Conservation (phyloP, 2,329 filamentous ascomycete species). For the Sporothrix inflata region DNA sequence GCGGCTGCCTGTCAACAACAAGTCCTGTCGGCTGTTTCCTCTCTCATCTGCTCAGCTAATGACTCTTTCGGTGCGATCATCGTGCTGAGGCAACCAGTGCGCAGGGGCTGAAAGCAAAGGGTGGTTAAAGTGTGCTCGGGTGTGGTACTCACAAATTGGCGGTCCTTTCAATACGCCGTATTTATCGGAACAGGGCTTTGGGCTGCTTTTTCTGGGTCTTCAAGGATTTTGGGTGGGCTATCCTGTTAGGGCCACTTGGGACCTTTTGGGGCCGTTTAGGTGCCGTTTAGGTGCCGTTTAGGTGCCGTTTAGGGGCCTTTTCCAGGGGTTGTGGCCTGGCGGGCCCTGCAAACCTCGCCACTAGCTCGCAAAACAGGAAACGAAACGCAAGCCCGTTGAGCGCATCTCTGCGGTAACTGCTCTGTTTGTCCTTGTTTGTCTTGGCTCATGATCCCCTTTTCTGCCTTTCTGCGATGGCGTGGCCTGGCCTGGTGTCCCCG, state of each 20-base stretch:
- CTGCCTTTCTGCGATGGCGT: background rate
- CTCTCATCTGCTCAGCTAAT: background rate
- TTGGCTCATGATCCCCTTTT: background rate
- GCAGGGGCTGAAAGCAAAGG: background rate
- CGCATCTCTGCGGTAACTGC: slow-evolving; percentile 25
- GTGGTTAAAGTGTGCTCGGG: background rate
- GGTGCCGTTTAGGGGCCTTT: slow-evolving; percentile 4
- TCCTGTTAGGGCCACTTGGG: background rate
- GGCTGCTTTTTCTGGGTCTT: slow-evolving; percentile 6
- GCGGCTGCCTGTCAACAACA: background rate
- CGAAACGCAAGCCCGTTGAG: slow-evolving; percentile 5
- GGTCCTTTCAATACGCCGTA: slow-evolving; percentile 16
- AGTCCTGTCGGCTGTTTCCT: slow-evolving; percentile 4
- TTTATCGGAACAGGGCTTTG: background rate
- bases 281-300: background rate
- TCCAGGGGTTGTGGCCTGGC: background rate
- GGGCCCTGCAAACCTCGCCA: slow-evolving; percentile 17
- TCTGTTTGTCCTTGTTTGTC: slow-evolving; percentile 2
- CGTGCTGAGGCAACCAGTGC: slow-evolving; percentile 7
- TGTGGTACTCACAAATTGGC: background rate
- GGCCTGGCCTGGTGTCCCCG: background rate
- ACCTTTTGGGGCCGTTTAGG: background rate
- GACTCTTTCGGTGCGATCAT: background rate
- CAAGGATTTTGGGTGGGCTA: background rate
- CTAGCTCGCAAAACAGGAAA: slow-evolving; percentile 11